phyloP scores from a whole-genome alignment of 345 rosid species.

The Eucalyptus leucophloia region DNA sequence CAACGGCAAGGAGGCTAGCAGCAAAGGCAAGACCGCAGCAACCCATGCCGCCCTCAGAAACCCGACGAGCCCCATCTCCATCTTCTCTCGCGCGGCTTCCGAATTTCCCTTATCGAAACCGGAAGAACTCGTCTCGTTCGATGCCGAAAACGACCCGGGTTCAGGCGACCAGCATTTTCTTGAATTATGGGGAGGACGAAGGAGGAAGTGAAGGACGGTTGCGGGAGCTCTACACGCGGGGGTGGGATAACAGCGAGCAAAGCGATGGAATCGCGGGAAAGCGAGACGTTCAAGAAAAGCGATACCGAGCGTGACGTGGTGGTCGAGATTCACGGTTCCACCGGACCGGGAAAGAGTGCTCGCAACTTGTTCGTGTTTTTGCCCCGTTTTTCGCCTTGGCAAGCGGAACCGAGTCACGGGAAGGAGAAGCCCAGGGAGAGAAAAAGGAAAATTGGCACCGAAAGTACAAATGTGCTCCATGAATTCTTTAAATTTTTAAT shows the following conservation, averaged over 20 bases:
- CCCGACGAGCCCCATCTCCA: constrained; percentile 16
- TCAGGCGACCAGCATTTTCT: background rate
- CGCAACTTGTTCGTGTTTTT: background rate
- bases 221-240: background rate
- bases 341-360: background rate
- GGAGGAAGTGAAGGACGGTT: background rate
- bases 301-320: background rate
- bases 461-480: too few species aligned
- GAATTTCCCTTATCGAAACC: background rate
- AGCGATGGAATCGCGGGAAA: background rate
- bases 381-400: background rate
- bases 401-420: background rate
- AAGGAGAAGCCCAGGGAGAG: background rate
- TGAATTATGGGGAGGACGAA: background rate
- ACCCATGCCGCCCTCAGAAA: constrained; percentile 49
- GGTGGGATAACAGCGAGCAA: background rate
- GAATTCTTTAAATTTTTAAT: too few species aligned
- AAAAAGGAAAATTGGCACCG: too few species aligned
- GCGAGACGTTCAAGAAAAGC: background rate
- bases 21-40: constrained; percentile 25
- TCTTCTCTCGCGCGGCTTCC: background rate
- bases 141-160: background rate
- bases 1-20: constrained; percentile 34
- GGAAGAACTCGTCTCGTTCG: background rate
- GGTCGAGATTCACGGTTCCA: background rate